phyloP scores from a whole-genome alignment of 805 yeast genomes.

The Cyberlindnera maritima region DNA sequence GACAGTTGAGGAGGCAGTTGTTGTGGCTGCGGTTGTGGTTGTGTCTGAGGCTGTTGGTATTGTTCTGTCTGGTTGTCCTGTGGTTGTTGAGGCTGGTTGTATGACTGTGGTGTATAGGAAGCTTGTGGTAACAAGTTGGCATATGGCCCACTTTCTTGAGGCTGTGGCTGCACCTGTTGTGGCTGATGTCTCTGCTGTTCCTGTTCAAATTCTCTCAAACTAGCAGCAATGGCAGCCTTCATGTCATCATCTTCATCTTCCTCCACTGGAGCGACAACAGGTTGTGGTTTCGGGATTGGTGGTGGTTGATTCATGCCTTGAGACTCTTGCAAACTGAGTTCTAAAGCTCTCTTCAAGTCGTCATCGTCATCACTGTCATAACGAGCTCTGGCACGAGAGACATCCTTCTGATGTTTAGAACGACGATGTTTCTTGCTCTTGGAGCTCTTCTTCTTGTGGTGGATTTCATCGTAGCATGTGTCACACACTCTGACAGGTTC shows the following conservation, averaged over 20 bases:
- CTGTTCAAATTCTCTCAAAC: slow-evolving; percentile 67
- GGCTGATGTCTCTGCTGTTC: slow-evolving; percentile 24
- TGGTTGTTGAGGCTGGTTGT: slow-evolving; percentile 1
- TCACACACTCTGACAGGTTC: slow-evolving; percentile 94
- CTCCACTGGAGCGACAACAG: slow-evolving; percentile 10
- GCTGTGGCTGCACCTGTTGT: slow-evolving; percentile 15
- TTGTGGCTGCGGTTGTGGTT: slow-evolving; percentile 22
- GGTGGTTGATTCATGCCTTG: slow-evolving; percentile 28
- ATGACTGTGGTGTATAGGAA: slow-evolving; percentile 2
- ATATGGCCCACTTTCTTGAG: slow-evolving; percentile 17
- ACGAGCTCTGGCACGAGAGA: slow-evolving; percentile 25
- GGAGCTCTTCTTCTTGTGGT: slow-evolving; percentile 33
- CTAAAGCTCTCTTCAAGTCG: slow-evolving; percentile 74
- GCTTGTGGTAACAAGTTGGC: slow-evolving; percentile 21
- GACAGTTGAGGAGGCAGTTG: slow-evolving; percentile 10
- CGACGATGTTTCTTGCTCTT: slow-evolving; percentile 23
- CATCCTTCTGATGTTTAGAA: slow-evolving; percentile 23
- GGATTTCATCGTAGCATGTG: slow-evolving; percentile 69
- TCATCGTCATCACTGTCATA: slow-evolving; percentile 61
- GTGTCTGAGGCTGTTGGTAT: slow-evolving; percentile 8
- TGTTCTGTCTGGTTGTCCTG: slow-evolving; percentile 21
- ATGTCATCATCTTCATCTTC: slow-evolving; percentile 83
- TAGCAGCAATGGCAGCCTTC: slow-evolving; percentile 93
- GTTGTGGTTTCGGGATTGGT: slow-evolving; percentile 13
- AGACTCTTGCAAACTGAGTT: slow-evolving; percentile 65